A percentile compares a stretch with the other conserved stretches of the same genome.
Conservation (phyloP, 768 basidiomycete species). For the Auricularia sp. region DNA sequence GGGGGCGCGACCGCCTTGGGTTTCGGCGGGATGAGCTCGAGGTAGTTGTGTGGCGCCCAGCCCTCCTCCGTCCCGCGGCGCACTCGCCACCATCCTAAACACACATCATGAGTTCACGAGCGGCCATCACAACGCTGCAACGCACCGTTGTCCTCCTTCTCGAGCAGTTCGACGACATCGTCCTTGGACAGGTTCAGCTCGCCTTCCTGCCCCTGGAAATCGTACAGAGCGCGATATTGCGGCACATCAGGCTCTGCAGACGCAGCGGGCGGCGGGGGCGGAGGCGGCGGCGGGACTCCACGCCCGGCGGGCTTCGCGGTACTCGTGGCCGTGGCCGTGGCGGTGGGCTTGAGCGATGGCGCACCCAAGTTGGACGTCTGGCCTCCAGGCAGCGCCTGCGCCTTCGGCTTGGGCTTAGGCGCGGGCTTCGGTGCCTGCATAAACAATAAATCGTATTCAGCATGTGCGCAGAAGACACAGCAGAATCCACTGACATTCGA, state of each 20-base stretch:
- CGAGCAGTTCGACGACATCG: slow-evolving; percentile 81
- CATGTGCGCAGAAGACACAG: slow-evolving; percentile 14
- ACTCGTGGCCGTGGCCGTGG: slow-evolving; percentile 18
- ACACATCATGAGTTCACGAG: background rate
- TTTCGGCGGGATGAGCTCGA: slow-evolving; percentile 67
- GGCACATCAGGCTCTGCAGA: slow-evolving; percentile 55
- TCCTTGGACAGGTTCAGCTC: slow-evolving; percentile 88
- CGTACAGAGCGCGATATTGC: slow-evolving; percentile 79
- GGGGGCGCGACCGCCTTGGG: slow-evolving; percentile 56
- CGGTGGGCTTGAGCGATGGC: slow-evolving; percentile 26
- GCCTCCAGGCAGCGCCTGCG: slow-evolving; percentile 51
- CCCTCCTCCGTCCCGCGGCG: slow-evolving; percentile 75
- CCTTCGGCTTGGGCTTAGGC: slow-evolving; percentile 47
- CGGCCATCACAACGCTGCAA: background rate
- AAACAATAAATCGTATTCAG: slow-evolving; percentile 12
- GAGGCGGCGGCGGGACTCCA: slow-evolving; percentile 32
- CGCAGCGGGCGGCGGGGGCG: slow-evolving; percentile 45
- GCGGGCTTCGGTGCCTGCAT: slow-evolving; percentile 29
- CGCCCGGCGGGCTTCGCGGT: slow-evolving; percentile 24
- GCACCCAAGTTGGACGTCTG: slow-evolving; percentile 9
- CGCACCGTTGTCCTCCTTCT: slow-evolving; percentile 78
- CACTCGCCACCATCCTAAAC: slow-evolving; percentile 87
- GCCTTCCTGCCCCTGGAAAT: slow-evolving; percentile 87
- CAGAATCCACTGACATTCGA: slow-evolving; percentile 8
- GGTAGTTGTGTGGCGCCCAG: slow-evolving; percentile 93